Base-by-base conservation (phyloP, 1,284 basidiomycete genomes). In the Sanghuangporus baumii region DNA sequence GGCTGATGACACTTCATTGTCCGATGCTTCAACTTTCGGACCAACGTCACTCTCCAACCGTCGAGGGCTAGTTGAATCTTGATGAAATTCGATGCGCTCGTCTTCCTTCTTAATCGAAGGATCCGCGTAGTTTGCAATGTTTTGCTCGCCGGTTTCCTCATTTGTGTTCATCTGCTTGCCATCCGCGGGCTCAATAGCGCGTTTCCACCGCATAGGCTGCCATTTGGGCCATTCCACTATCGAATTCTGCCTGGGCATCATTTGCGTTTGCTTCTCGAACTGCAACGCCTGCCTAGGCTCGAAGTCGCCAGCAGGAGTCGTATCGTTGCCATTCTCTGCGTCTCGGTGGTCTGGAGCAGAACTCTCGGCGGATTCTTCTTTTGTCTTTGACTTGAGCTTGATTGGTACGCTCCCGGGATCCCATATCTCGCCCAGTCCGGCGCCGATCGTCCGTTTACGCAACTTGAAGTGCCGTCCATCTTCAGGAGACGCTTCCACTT, bases 371-470 rank as follows among this genome's bases (percentile, higher is more conserved):
- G 59, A 31, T 48, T 71, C 71, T 63, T 79, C 78, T 68, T 81
- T 78, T 72, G 56, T 37, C 50, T 81, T 82, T 70, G 79, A 77
- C 73, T 85, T 88, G 34, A 82, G 65, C 70, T 85, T 86, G 67
- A 90, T 79, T 7, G 80, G 75, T 59, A 90, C 83, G 26, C 82
- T 66, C 0, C 83, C 87, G 5, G 88, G 88, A 69, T 92, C 89
- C 67, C 89, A 91, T 37, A 89, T 79, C 67, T 89, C 84, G 20
- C 84, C 87, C 7, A 91, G 71, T 5, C 87, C 88, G 0, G 77
- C 72, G 0, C 68, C 72, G 18, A 81, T 68, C 0, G 77, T 83
- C 74, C 83, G 86, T 75, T 84, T 86, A 61, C 82, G 78, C 63
- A 92, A 67, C 73, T 89, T 91, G 77, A 85, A 91, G 20, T 74